Conservation (phyloP, 352 stramenopile species). For the Pythium plurisporium region DNA sequence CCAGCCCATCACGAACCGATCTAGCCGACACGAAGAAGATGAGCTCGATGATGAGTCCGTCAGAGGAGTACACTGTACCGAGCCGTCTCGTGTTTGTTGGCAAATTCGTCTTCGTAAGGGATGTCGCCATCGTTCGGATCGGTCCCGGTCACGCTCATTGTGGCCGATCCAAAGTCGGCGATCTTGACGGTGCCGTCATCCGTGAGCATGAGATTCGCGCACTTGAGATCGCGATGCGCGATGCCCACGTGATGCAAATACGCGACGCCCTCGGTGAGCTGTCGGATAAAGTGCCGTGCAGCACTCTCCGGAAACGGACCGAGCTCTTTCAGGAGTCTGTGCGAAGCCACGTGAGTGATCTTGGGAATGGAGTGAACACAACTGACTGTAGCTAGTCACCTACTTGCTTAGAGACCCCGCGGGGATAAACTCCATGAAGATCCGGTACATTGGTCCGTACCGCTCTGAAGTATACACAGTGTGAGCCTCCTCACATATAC, state of each 20-base stretch:
- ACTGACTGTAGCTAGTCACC: background rate
- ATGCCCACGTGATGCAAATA: slow-evolving; percentile 74
- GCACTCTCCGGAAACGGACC: slow-evolving; percentile 62
- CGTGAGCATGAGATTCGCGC: slow-evolving; percentile 76
- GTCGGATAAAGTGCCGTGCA: slow-evolving; percentile 45
- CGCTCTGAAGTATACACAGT: slow-evolving; percentile 33
- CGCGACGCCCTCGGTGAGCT: slow-evolving; percentile 56
- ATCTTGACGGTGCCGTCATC: slow-evolving; percentile 72
- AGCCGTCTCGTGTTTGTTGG: slow-evolving; percentile 5
- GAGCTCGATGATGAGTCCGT: slow-evolving; percentile 11
- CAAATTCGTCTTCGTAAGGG: slow-evolving; percentile 8
- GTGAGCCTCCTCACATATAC: background rate
- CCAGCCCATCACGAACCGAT: slow-evolving; percentile 67
- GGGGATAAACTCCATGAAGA: slow-evolving; percentile 87
- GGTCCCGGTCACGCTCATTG: slow-evolving; percentile 18
- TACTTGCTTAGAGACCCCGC: slow-evolving; percentile 73
- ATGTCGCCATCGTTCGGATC: background rate
- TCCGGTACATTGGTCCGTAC: slow-evolving; percentile 47
- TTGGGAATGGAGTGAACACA: background rate
- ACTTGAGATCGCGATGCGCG: slow-evolving; percentile 87
- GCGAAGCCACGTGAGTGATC: background rate
- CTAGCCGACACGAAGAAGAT: slow-evolving; percentile 16
- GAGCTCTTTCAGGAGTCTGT: slow-evolving; percentile 78
- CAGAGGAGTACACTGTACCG: too few species aligned
- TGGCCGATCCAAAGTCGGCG: slow-evolving; percentile 83